Conservation (phyloP, 352 stramenopile species). For the Thraustotheca clavata region DNA sequence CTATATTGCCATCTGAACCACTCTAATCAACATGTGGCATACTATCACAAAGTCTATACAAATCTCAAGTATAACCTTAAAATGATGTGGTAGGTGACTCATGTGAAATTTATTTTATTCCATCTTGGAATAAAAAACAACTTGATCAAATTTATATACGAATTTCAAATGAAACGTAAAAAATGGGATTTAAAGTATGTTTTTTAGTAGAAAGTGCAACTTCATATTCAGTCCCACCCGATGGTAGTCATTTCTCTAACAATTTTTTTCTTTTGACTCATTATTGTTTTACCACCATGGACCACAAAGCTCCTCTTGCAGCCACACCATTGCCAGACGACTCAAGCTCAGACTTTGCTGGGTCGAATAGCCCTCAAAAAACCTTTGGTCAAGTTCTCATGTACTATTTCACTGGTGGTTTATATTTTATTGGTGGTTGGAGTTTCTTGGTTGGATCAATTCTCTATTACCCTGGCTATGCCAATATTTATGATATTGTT, state of each 20-base stretch:
- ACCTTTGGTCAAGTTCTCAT: conserved; percentile 41
- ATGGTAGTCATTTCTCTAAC: neutral
- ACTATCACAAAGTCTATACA: neutral
- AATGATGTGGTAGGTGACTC: neutral
- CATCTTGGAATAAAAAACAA: no score
- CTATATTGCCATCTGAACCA: neutral
- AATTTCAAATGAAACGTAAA: no score
- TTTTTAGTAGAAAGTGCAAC: neutral
- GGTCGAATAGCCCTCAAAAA: conserved; percentile 12
- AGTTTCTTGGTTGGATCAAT: conserved; percentile 73
- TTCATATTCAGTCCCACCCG: neutral
- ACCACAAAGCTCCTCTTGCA: neutral
- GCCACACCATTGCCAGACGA: neutral
- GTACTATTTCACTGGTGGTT: conserved; percentile 33
- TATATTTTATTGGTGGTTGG: conserved; percentile 53
- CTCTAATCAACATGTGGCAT: neutral
- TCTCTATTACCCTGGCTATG: conserved; percentile 71
- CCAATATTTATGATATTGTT: conserved; percentile 35
- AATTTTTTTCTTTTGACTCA: neutral
- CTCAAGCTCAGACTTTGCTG: neutral
- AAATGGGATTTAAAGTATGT: neutral
- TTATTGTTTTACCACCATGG: neutral
- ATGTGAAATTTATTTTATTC: no score
- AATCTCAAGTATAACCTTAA: neutral
- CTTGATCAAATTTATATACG: no score